phyloP scores from a whole-genome alignment of 306 rosid genomes.

The Castanopsis chinensis region DNA sequence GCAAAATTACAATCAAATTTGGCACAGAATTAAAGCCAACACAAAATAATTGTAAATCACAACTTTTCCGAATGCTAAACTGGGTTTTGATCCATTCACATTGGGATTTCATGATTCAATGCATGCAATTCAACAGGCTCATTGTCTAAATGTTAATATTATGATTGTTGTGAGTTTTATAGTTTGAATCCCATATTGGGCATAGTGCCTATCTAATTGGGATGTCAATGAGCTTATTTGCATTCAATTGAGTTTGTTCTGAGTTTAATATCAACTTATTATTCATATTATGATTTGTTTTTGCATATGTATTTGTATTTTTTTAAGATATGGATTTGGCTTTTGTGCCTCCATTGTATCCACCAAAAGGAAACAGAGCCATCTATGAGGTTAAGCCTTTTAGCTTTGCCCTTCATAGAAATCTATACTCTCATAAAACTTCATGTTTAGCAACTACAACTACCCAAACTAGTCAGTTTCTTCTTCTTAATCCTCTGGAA shows the following conservation, averaged over 20 bases:
- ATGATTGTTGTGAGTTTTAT: background rate
- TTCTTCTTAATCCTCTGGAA: background rate
- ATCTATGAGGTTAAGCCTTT: conserved; percentile 20
- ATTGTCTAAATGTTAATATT: background rate
- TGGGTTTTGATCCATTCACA: background rate
- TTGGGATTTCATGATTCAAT: background rate
- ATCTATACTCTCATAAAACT: conserved; percentile 19
- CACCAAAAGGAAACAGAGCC: conserved; percentile 24
- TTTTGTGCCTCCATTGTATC: conserved; percentile 26
- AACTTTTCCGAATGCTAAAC: background rate
- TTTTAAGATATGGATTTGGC: conserved; percentile 38
- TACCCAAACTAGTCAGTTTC: conserved; percentile 41
- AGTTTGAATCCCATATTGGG: too few relatives aligned
- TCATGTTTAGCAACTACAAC: conserved; percentile 23
- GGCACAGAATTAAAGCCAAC: too few relatives aligned
- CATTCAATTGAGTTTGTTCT: background rate
- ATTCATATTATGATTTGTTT: background rate
- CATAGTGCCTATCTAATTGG: too few relatives aligned
- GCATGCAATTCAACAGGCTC: background rate
- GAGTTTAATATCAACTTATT: background rate
- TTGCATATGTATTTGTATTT: background rate
- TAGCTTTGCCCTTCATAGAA: conserved; percentile 11
- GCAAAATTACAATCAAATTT: too few relatives aligned
- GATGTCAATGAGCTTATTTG: background rate
- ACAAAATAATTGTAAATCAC: too few relatives aligned